Percentiles rank a stretch among this genome's conserved stretches.
phyloP scores from a whole-genome alignment of 1,139 yeast genomes.

The Magnusiomyces fungicola region DNA sequence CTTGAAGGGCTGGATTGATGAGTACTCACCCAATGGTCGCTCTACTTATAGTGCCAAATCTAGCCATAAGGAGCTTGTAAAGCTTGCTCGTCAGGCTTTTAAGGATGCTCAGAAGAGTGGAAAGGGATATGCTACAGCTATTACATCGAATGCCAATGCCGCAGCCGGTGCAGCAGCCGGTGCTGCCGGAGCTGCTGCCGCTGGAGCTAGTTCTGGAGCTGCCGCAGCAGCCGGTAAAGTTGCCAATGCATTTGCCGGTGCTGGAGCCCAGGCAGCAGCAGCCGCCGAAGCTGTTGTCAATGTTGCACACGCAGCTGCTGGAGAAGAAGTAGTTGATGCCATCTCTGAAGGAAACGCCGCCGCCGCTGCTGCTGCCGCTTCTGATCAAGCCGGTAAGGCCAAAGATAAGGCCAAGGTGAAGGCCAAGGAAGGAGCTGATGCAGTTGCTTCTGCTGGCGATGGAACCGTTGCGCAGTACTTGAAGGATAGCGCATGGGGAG shows the following conservation, averaged over 20 bases:
- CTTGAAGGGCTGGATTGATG: neutral
- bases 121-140: neutral
- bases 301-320: too few relatives aligned
- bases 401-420: neutral
- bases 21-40: neutral
- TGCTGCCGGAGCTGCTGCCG: neutral
- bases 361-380: neutral
- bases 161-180: neutral
- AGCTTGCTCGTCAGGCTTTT: neutral
- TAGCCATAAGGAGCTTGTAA: constrained; percentile 2
- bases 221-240: neutral
- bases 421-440: neutral
- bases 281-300: neutral
- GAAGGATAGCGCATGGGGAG: too few relatives aligned
- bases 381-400: neutral
- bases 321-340: too few relatives aligned
- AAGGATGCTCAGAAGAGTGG: neutral
- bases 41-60: neutral
- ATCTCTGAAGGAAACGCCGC: neutral
- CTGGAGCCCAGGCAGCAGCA: neutral
- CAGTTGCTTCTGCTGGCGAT: neutral
- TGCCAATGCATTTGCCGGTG: neutral
- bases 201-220: neutral
- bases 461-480: neutral
- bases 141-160: neutral